A percentile compares a stretch with the other conserved stretches of the same genome.
Conservation (phyloP, 1,284 basidiomycete species). For the Trichosporon sp. region DNA sequence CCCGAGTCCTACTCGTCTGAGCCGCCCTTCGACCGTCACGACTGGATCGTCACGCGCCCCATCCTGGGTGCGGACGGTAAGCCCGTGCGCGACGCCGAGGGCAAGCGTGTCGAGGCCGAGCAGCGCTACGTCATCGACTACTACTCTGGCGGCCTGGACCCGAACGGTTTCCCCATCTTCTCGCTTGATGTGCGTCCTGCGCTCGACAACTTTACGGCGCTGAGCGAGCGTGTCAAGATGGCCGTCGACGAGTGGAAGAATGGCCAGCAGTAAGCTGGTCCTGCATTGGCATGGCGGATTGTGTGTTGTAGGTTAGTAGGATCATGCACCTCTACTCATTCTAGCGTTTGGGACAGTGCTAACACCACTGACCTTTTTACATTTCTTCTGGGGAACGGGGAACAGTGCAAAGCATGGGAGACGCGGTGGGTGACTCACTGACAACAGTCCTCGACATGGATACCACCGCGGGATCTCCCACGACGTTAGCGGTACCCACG, state of each 20-base stretch:
- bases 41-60: slow-evolving; percentile 86
- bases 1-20: slow-evolving; percentile 84
- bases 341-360: not conserved
- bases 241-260: slow-evolving; percentile 70
- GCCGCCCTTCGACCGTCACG: slow-evolving; percentile 97
- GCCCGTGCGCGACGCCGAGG: slow-evolving; percentile 45
- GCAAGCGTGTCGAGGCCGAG: slow-evolving; percentile 34
- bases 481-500: not conserved
- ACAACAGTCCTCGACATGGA: not conserved
- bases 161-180: slow-evolving; percentile 86
- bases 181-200: slow-evolving; percentile 89
- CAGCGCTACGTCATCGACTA: slow-evolving; percentile 96
- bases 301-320: slow-evolving; percentile 24
- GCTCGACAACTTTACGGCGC: slow-evolving; percentile 72
- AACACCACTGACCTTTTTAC: too few relatives aligned
- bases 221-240: slow-evolving; percentile 70
- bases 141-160: slow-evolving; percentile 82
- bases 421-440: not conserved
- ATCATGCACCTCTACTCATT: slow-evolving; percentile 16
- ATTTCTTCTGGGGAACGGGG: too few relatives aligned
- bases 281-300: not conserved
- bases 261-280: slow-evolving; percentile 32
- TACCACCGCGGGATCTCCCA: not conserved
- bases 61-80: slow-evolving; percentile 62
- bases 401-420: not conserved